These are phyloP conservation scores for Phaeodactylum tricornutum DNA, from an alignment of 108 stramenopile species.

Conservation along the genomic window DNA sequence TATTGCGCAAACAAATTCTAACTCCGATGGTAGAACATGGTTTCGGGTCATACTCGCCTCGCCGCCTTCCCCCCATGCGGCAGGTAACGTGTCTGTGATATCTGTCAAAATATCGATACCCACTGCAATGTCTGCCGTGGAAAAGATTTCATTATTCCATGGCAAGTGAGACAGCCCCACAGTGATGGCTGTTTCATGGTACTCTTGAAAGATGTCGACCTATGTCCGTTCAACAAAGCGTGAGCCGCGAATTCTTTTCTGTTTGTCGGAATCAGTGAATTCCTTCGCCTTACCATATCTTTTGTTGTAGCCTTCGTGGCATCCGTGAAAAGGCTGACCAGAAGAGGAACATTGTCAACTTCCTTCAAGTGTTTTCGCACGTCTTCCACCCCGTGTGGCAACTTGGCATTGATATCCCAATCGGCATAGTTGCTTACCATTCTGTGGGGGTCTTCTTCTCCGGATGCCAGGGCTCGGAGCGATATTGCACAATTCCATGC, in stretches of 20 bases:
- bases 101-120: conserved; percentile 66
- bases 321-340: conserved; percentile 95
- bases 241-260: neutral
- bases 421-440: conserved; percentile 92
- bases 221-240: conserved; percentile 3
- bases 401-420: conserved; percentile 94
- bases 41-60: too few relatives aligned
- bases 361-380: conserved; percentile 72
- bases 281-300: conserved; percentile 82
- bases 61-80: too few relatives aligned
- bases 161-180: conserved; percentile 70
- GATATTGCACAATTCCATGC: conserved; percentile 96
- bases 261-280: neutral
- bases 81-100: conserved; percentile 1
- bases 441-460: conserved; percentile 74
- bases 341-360: conserved; percentile 94
- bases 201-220: conserved; percentile 78
- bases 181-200: conserved; percentile 72
- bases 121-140: conserved; percentile 64
- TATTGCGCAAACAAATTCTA: conserved; percentile 61
- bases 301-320: conserved; percentile 80
- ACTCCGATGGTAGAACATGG: conserved; percentile 39
- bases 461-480: conserved; percentile 63
- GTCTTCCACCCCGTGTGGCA: conserved; percentile 90
- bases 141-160: conserved; percentile 63